Evolutionary conservation across 106 monocot genomes (phyloP), one percentile per base, ranked within the genome.

Genomic region (Allium cepa): DNA sequence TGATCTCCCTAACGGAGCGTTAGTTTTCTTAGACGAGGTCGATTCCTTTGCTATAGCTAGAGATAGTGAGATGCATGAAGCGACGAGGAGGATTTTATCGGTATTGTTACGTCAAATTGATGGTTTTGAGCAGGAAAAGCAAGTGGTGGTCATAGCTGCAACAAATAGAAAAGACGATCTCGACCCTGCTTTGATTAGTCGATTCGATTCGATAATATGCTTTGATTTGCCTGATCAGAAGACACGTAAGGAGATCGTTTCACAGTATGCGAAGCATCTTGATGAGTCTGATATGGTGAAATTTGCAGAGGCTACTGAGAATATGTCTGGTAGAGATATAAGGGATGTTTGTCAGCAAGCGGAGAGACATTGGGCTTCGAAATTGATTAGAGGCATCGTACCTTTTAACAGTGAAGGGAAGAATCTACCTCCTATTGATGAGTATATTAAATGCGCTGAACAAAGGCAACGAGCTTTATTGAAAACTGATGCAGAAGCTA

Each of bases 161-260:
- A 97, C 96, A 61, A 97, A 97, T 73, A 92, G 96, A 72, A 97
- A 92, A 84, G 78, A 92, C 60, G 96, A 97, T 53, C 92, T 97
- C 61, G 96, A 97, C 86, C 96, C 96, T 73, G 92, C 96, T 71
- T 86, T 97, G 26, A 92, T 97, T 17, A 97, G 92, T 77, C 97
- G 97, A 15, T 99, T 99, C 76, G 97, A 99, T 76, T 87, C 89
- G 10, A 85, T 92, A 59, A 92, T 99, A 57, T 74, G 46, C 8
- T 99, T 92, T 81, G 65, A 58, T 50, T 80, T 99, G 69, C 97
- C 92, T 60, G 97, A 99, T 83, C 77, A 79, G 74, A 72, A 78
- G 46, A 92, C 87, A 10, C 86, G 92, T 36, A 82, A 77, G 59
- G 79, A 87, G 71, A 99, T 99, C 73, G 77, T 74, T 9, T 80